Percentiles rank a stretch among this genome's conserved stretches.
These are phyloP conservation scores for Ophiostoma sp. DNA, from an alignment of 2,329 filamentous ascomycete species.

Conservation along the genomic window DNA sequence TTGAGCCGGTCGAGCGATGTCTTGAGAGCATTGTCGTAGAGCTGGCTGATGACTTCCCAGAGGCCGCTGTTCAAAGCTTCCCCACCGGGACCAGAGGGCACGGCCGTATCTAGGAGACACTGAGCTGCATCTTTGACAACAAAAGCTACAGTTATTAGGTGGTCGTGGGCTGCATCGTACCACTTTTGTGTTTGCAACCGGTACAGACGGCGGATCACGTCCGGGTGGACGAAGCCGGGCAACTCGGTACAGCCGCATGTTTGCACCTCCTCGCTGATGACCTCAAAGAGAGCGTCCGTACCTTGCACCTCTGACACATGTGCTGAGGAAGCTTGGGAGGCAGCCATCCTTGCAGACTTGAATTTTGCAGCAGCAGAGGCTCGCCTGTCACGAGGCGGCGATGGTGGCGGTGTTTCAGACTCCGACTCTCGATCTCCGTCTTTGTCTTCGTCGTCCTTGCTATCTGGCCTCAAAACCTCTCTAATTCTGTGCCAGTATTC, in stretches of 20 bases:
- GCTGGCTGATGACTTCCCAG: not conserved
- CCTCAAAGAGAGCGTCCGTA: not conserved
- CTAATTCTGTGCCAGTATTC: not conserved
- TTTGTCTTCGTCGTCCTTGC: not conserved
- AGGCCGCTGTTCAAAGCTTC: not conserved
- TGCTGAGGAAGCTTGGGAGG: not conserved
- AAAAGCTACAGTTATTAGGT: not conserved
- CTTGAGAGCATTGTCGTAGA: not conserved
- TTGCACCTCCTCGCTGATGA: not conserved
- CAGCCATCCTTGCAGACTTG: not conserved
- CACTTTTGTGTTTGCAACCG: not conserved
- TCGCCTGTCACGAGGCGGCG: not conserved
- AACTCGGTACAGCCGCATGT: not conserved
- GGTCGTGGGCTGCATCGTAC: not conserved
- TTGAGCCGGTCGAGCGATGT: not conserved
- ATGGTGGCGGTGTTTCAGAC: not conserved
- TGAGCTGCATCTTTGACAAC: not conserved
- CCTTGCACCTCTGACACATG: not conserved
- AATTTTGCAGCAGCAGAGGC: not conserved
- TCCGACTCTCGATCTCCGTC: not conserved
- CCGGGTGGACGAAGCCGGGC: not conserved
- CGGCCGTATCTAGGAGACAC: not conserved
- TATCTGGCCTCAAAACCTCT: not conserved
- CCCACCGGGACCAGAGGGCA: not conserved
- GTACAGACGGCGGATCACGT: not conserved